A percentile compares a stretch with the other conserved stretches of the same genome.
These are phyloP conservation scores for Penicillium egyptiacum DNA, from an alignment of 495 filamentous ascomycete species.

Conservation along the genomic window DNA sequence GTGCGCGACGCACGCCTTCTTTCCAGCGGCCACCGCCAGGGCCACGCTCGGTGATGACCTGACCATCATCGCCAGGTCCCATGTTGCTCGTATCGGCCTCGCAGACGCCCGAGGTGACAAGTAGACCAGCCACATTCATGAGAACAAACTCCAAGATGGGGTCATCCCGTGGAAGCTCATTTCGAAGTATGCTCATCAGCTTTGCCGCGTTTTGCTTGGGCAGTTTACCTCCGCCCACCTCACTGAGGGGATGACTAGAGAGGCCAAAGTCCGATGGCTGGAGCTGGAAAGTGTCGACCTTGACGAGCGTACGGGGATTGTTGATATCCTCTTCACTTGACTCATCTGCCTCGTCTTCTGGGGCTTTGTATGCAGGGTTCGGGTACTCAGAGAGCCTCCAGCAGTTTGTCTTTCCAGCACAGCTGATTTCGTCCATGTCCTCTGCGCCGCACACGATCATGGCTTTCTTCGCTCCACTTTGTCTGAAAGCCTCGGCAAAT, in stretches of 20 bases:
- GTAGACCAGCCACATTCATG: constrained; percentile 85
- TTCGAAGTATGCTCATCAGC: constrained; percentile 70
- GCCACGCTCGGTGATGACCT: constrained; percentile 74
- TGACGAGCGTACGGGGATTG: constrained; percentile 46
- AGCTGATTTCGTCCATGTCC: constrained; percentile 92
- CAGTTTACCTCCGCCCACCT: constrained; percentile 79
- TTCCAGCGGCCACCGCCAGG: constrained; percentile 89
- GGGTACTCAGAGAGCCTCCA: constrained; percentile 69
- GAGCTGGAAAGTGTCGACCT: constrained; percentile 71
- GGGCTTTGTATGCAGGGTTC: constrained; percentile 42
- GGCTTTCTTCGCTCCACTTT: constrained; percentile 77
- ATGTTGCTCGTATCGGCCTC: constrained; percentile 75
- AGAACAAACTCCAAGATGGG: constrained; percentile 92
- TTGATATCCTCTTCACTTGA: constrained; percentile 42
- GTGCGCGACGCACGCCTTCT: constrained; percentile 80
- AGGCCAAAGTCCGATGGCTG: constrained; percentile 84
- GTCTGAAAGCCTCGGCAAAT: constrained; percentile 79
- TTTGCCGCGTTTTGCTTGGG: constrained; percentile 85
- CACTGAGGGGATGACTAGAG: constrained; percentile 65
- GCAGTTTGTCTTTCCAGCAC: constrained; percentile 81
- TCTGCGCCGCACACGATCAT: constrained; percentile 93
- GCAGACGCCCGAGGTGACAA: constrained; percentile 82
- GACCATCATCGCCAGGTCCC: constrained; percentile 69
- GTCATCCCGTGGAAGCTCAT: constrained; percentile 68
- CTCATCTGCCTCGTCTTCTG: constrained; percentile 30